These are phyloP conservation scores for Oryza meyeriana DNA, from an alignment of 176 grass and related monocot genomes.

Conservation along the genomic window DNA sequence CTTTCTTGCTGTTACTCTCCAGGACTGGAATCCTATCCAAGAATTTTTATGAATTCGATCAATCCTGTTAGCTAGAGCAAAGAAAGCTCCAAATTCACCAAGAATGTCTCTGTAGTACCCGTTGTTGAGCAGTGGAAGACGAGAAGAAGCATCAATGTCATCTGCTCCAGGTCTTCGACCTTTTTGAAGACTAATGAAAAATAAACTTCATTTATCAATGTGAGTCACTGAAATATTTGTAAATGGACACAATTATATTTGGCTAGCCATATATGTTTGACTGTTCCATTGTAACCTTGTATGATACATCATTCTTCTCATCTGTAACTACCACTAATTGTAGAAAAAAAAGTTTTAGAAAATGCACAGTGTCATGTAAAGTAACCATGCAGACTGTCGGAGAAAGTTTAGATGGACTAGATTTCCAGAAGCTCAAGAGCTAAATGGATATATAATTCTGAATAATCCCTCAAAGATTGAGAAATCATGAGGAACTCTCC, in stretches of 20 bases:
- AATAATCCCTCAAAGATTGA: background rate
- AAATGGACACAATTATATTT: background rate
- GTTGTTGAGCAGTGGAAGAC: slow-evolving; percentile 72
- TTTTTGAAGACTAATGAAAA: slow-evolving; percentile 62
- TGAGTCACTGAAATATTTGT: slow-evolving; percentile 12
- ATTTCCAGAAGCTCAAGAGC: background rate
- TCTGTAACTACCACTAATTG: too few species aligned
- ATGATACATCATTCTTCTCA: background rate
- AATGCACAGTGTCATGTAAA: background rate
- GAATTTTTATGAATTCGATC: slow-evolving; percentile 89
- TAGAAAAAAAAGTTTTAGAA: background rate
- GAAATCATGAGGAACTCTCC: slow-evolving; percentile 10
- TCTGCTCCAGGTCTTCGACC: slow-evolving; percentile 84
- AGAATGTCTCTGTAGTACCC: slow-evolving; percentile 85
- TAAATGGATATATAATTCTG: background rate
- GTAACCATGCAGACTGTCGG: background rate
- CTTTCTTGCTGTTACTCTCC: slow-evolving; percentile 85
- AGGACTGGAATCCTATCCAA: slow-evolving; percentile 98
- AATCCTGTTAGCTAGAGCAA: slow-evolving; percentile 78
- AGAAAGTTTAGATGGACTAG: background rate
- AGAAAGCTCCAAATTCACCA: slow-evolving; percentile 95
- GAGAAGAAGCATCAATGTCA: slow-evolving; percentile 97
- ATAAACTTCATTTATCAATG: slow-evolving; percentile 33
- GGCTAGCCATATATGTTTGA: background rate
- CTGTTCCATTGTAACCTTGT: background rate